Conservation (phyloP, 345 rosid genomes). For the Hypericum androsaemum region DNA sequence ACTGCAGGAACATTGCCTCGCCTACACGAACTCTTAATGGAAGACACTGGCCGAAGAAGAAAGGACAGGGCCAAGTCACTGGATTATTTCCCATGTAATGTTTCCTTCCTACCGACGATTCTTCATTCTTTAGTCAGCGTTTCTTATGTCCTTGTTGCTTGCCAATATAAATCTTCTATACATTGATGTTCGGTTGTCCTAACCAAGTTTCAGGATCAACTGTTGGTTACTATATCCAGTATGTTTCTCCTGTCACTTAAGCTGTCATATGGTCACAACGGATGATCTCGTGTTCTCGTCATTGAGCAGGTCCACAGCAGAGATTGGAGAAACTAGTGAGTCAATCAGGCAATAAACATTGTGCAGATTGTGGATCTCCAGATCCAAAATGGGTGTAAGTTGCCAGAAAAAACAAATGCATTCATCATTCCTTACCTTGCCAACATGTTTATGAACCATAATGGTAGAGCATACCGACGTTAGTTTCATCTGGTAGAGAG, state of each 20-base stretch:
- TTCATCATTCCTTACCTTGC: no score
- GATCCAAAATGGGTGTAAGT: slow-evolving; percentile 99
- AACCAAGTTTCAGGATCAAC: no score
- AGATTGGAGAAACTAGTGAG: slow-evolving; percentile 50
- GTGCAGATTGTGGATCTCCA: slow-evolving; percentile 94
- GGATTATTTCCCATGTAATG: slow-evolving; percentile 32
- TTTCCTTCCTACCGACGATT: neutral
- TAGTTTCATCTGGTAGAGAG: no score
- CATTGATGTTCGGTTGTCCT: no score
- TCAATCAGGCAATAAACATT: slow-evolving; percentile 43
- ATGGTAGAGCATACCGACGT: no score
- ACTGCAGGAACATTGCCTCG: slow-evolving; percentile 11
- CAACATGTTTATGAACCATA: no score
- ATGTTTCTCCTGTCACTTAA: neutral
- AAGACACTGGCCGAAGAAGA: slow-evolving; percentile 25
- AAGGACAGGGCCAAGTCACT: slow-evolving; percentile 28
- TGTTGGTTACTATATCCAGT: no score
- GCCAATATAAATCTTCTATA: no score
- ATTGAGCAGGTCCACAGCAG: slow-evolving; percentile 35
- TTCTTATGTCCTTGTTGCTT: no score
- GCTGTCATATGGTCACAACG: neutral
- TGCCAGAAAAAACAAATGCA: neutral
- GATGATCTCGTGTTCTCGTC: neutral
- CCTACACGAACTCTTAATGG: slow-evolving; percentile 46
- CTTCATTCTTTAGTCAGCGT: no score